A percentile compares a stretch with the other conserved stretches of the same genome.
Conservation (phyloP, 768 basidiomycete genomes). For the Tylopilus balloui region DNA sequence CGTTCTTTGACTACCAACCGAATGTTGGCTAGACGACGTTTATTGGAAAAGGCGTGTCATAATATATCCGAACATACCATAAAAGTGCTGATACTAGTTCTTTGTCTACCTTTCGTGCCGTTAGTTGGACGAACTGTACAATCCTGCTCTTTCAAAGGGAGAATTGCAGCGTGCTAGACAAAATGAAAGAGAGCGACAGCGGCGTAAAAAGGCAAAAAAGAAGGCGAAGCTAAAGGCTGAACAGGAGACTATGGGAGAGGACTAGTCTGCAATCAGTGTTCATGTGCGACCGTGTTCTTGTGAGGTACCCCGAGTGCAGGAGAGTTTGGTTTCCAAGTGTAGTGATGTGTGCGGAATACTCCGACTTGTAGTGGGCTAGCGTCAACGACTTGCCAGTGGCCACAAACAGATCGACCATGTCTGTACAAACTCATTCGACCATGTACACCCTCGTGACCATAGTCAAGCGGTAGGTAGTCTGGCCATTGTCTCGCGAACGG, state of each 20-base stretch:
- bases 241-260: constrained; percentile 9
- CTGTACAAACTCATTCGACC: constrained; percentile 41
- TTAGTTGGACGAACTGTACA: constrained; percentile 66
- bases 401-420: constrained; percentile 12
- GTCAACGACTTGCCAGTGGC: too few relatives aligned
- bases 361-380: constrained; percentile 7
- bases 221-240: constrained; percentile 39
- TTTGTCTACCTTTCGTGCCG: constrained; percentile 1
- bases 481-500: constrained; percentile 5
- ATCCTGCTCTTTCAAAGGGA: constrained; percentile 74
- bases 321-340: not conserved
- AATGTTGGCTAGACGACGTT: constrained; percentile 63
- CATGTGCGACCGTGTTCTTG: not conserved
- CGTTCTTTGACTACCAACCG: constrained; percentile 80
- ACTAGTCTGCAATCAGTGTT: constrained; percentile 6
- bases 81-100: constrained; percentile 17
- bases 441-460: constrained; percentile 76
- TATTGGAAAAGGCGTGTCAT: constrained; percentile 71
- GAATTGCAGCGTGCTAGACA: constrained; percentile 68
- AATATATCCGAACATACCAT: constrained; percentile 19
- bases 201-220: constrained; percentile 76
- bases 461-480: constrained; percentile 64
- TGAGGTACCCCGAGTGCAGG: not conserved
- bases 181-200: constrained; percentile 68
- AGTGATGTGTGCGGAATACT: constrained; percentile 17